Evolutionary conservation across 2,329 filamentous ascomycete species (phyloP).

Genomic region (Anisogramma anomala): DNA sequence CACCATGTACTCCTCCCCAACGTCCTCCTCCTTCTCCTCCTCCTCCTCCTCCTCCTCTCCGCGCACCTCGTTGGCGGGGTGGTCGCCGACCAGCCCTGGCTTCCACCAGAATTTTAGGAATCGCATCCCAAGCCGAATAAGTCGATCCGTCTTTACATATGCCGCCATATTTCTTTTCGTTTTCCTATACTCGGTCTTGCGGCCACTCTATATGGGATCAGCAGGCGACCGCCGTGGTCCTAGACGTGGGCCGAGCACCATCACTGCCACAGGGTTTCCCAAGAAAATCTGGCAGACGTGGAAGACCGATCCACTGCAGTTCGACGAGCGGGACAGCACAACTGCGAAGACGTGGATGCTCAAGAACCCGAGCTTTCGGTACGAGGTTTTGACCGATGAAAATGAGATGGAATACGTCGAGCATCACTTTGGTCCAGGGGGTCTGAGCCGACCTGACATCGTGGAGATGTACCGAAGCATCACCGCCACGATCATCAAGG

Average conservation of each 20-base stretch:
- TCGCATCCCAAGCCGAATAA: conserved; percentile 24
- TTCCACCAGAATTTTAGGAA: conserved; percentile 20
- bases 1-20: conserved; percentile 10
- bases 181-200: conserved; percentile 36
- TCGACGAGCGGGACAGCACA: conserved; percentile 51
- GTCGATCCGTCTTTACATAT: conserved; percentile 36
- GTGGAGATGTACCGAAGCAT: conserved; percentile 48
- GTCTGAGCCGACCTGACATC: conserved; percentile 56
- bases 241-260: no score
- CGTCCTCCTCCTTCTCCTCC: neutral
- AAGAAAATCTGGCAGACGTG: conserved; percentile 67
- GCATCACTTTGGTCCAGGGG: conserved; percentile 52
- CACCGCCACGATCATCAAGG: conserved; percentile 54
- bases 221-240: no score
- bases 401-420: conserved; percentile 59
- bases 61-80: conserved; percentile 16
- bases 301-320: conserved; percentile 57
- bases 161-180: conserved; percentile 26
- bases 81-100: conserved; percentile 16
- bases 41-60: conserved; percentile 5
- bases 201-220: conserved; percentile 25
- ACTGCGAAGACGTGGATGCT: conserved; percentile 52
- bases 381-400: conserved; percentile 58
- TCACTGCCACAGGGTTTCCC: conserved; percentile 35
- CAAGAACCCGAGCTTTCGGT: conserved; percentile 55